phyloP scores from a whole-genome alignment of 768 basidiomycete genomes.

The Phaeolepiota aurea region DNA sequence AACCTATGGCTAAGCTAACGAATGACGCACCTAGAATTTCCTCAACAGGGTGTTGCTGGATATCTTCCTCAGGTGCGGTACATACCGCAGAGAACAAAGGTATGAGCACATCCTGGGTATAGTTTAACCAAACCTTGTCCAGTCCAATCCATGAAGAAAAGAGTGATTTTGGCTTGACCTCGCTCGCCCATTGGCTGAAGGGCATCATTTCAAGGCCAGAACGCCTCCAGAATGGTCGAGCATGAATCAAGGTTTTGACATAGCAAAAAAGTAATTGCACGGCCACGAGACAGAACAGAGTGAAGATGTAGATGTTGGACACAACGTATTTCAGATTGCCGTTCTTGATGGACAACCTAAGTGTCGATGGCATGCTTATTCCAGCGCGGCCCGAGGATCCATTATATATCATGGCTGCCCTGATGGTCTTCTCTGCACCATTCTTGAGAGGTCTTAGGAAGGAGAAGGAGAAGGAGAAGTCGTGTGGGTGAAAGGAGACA shows the following conservation, averaged over 20 bases:
- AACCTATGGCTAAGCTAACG: no score
- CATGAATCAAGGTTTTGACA: constrained; percentile 30
- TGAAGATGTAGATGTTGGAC: constrained; percentile 17
- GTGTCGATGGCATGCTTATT: constrained; percentile 38
- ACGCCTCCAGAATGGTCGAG: constrained; percentile 33
- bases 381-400: constrained; percentile 49
- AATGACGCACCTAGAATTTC: constrained; percentile 57
- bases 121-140: constrained; percentile 43
- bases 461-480: constrained; percentile 73
- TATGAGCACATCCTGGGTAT: constrained; percentile 44
- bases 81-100: constrained; percentile 71
- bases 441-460: constrained; percentile 23
- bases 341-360: neutral
- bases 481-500: constrained; percentile 41
- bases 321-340: neutral
- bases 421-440: constrained; percentile 18
- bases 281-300: constrained; percentile 33
- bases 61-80: constrained; percentile 49
- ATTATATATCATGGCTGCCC: constrained; percentile 55
- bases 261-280: constrained; percentile 37
- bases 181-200: constrained; percentile 40
- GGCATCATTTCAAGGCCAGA: constrained; percentile 21
- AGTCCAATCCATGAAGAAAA: constrained; percentile 34
- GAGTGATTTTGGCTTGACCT: constrained; percentile 29
- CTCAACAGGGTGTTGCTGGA: constrained; percentile 51